Conservation (phyloP, 768 basidiomycete species). For the Tephrocybe sp. region DNA sequence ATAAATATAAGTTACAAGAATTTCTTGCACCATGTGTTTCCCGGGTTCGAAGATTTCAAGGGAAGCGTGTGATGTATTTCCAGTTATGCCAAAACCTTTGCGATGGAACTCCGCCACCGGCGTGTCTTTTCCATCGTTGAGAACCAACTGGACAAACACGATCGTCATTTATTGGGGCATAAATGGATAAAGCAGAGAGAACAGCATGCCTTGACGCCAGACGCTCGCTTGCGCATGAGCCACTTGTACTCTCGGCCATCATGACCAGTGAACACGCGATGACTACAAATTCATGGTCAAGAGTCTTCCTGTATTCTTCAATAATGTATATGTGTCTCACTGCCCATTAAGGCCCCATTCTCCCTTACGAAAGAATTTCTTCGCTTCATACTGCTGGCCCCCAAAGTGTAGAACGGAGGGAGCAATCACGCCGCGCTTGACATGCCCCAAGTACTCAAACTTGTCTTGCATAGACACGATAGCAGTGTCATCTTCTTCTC, state of each 20-base stretch:
- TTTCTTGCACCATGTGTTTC: slow-evolving; percentile 22
- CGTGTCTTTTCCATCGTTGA: slow-evolving; percentile 7
- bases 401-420: slow-evolving; percentile 29
- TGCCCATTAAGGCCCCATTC: slow-evolving; percentile 18
- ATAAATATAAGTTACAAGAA: slow-evolving; percentile 28
- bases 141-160: neutral
- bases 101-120: slow-evolving; percentile 15
- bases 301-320: neutral
- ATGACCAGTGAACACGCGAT: slow-evolving; percentile 21
- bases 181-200: too few species aligned
- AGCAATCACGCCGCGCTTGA: slow-evolving; percentile 5
- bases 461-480: slow-evolving; percentile 13
- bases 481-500: neutral
- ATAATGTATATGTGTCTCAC: slow-evolving; percentile 2
- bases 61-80: slow-evolving; percentile 4
- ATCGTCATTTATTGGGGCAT: too few species aligned
- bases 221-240: slow-evolving; percentile 9
- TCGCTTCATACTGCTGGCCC: slow-evolving; percentile 23
- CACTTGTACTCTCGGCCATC: slow-evolving; percentile 24
- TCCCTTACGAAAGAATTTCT: slow-evolving; percentile 24
- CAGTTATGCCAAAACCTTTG: slow-evolving; percentile 8
- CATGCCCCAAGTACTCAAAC: slow-evolving; percentile 11
- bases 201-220: slow-evolving; percentile 8
- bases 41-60: slow-evolving; percentile 20
- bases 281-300: too few species aligned